phyloP scores from a whole-genome alignment of 208 protist species.

The Novymonas esmeraldas region DNA sequence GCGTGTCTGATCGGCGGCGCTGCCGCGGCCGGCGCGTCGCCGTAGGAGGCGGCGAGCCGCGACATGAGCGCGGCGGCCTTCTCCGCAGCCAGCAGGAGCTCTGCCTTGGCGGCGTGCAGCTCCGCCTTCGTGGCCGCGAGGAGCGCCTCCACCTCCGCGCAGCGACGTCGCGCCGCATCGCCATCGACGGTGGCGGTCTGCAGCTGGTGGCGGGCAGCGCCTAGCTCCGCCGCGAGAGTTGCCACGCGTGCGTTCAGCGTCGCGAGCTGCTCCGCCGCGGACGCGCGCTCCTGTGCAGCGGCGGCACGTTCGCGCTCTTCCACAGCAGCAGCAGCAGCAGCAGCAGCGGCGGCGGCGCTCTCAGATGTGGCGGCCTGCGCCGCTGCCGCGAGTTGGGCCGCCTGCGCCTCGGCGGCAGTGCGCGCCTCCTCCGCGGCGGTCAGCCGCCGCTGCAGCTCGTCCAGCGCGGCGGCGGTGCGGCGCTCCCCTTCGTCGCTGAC shows the following conservation, averaged over 20 bases:
- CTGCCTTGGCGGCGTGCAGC: slow-evolving; percentile 5
- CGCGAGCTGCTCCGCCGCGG: not conserved
- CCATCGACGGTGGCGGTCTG: not conserved
- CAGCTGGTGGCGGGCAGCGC: slow-evolving; percentile 6
- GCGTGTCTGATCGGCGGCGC: not conserved
- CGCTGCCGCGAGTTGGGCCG: not conserved
- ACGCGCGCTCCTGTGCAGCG: slow-evolving; percentile 3
- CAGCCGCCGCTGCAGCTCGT: not conserved
- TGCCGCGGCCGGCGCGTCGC: not conserved
- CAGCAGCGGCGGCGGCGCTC: too few relatives aligned
- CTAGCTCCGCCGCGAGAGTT: not conserved
- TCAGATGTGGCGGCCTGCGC: too few relatives aligned
- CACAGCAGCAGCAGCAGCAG: too few relatives aligned
- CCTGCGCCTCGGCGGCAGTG: not conserved
- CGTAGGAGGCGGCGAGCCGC: slow-evolving; percentile 1
- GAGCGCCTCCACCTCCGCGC: slow-evolving; percentile 8
- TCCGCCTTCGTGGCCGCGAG: slow-evolving; percentile 7
- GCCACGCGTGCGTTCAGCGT: slow-evolving; percentile 3
- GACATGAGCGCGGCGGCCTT: slow-evolving; percentile 12
- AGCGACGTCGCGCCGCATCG: not conserved
- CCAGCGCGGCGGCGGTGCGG: not conserved
- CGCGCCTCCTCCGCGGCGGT: not conserved
- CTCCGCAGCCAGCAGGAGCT: not conserved
- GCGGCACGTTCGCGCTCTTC: not conserved
- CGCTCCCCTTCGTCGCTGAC: not conserved